These are phyloP conservation scores for Agroathelia rolfsii DNA, from an alignment of 1,284 basidiomycete species.

Conservation along the genomic window DNA sequence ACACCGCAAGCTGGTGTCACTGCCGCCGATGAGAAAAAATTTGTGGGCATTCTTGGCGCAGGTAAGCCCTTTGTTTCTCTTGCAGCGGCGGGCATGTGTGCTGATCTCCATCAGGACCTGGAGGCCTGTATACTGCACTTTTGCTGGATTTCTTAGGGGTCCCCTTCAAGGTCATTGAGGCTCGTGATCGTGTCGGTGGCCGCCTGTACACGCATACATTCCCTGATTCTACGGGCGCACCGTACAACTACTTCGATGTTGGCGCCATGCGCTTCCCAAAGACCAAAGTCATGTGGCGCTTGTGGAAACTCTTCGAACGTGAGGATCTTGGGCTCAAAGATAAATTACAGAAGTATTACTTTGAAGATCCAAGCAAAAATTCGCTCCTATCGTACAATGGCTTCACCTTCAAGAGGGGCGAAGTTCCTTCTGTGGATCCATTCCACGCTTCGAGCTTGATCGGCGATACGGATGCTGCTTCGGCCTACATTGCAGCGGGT, in stretches of 20 bases:
- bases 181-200: slow-evolving; percentile 22
- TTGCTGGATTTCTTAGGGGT: slow-evolving; percentile 25
- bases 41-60: slow-evolving; percentile 21
- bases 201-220: slow-evolving; percentile 25
- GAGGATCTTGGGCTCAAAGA: slow-evolving; percentile 2
- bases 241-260: slow-evolving; percentile 15
- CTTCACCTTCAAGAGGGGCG: background rate
- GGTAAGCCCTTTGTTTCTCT: slow-evolving; percentile 13
- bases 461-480: background rate
- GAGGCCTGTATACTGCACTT: slow-evolving; percentile 25
- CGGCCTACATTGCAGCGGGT: slow-evolving; percentile 8
- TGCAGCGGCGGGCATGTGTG: background rate
- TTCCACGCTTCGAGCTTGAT: background rate
- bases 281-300: slow-evolving; percentile 11
- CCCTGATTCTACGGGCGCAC: slow-evolving; percentile 1
- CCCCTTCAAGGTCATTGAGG: slow-evolving; percentile 25
- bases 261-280: slow-evolving; percentile 19
- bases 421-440: background rate
- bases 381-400: slow-evolving; percentile 3
- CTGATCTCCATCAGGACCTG: slow-evolving; percentile 9
- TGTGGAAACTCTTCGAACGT: slow-evolving; percentile 13
- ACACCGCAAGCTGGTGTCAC: no score
- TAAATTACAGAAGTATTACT: slow-evolving; percentile 2
- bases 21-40: no score
- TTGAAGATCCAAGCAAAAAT: slow-evolving; percentile 1